These are phyloP conservation scores for Trebouxia sp. DNA, from an alignment of 139 green algal genomes.

Conservation along the genomic window DNA sequence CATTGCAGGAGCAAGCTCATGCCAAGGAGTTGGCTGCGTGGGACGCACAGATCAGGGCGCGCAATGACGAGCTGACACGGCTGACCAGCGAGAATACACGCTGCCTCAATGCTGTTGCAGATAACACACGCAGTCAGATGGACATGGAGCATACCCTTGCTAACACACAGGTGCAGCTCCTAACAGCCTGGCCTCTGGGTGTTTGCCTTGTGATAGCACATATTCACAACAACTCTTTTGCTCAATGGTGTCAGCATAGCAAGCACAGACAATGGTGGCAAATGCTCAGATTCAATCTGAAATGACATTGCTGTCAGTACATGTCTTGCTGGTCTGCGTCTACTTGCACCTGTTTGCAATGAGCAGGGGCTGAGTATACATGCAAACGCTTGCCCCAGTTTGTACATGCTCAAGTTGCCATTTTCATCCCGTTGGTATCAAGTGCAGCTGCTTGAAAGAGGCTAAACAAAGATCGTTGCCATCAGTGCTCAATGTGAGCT, in stretches of 20 bases:
- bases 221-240: not conserved
- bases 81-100: constrained; percentile 72
- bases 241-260: not conserved
- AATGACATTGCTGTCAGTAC: too few relatives aligned
- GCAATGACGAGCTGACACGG: constrained; percentile 58
- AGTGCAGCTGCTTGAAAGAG: not conserved
- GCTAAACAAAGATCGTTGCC: not conserved
- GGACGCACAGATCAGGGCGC: constrained; percentile 52
- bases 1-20: constrained; percentile 51
- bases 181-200: not conserved
- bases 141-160: constrained; percentile 52
- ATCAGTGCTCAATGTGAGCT: not conserved
- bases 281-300: not conserved
- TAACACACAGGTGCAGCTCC: constrained; percentile 50
- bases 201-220: not conserved
- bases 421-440: not conserved
- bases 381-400: not conserved
- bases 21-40: constrained; percentile 58
- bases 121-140: constrained; percentile 56
- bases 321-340: not conserved
- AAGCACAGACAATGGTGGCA: not conserved
- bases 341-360: not conserved
- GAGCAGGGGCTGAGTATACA: not conserved
- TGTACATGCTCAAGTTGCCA: not conserved
- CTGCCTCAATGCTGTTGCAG: constrained; percentile 60